Conservation (phyloP, 2,329 filamentous ascomycete genomes). For the Aspergillus luchuensis region DNA sequence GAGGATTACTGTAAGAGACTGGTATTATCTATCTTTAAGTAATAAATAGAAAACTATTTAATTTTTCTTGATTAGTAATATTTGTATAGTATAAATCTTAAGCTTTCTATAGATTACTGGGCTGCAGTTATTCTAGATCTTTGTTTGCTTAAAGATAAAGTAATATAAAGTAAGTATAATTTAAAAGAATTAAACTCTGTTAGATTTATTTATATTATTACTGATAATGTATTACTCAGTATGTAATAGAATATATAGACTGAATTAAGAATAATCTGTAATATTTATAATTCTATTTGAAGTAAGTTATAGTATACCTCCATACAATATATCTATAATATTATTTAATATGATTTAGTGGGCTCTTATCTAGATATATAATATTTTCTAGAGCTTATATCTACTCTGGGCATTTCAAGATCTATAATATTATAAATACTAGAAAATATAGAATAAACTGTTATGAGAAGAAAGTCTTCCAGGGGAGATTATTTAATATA, state of each 20-base stretch:
- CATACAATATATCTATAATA: conserved; percentile 46
- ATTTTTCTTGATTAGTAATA: conserved; percentile 71
- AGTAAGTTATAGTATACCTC: conserved; percentile 56
- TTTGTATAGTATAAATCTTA: conserved; percentile 68
- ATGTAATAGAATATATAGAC: conserved; percentile 68
- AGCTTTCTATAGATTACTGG: conserved; percentile 58
- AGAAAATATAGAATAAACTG: conserved; percentile 35
- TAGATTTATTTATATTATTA: too few species aligned
- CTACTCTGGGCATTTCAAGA: conserved; percentile 66
- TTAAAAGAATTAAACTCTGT: neutral
- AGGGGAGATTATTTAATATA: conserved; percentile 50
- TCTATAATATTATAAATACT: conserved; percentile 49
- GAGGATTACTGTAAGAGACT: conserved; percentile 40
- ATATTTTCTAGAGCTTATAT: conserved; percentile 51
- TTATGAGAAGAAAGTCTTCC: conserved; percentile 43
- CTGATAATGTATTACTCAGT: conserved; percentile 37
- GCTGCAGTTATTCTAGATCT: conserved; percentile 69
- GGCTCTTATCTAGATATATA: conserved; percentile 60
- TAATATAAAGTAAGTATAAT: conserved; percentile 62
- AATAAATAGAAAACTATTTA: conserved; percentile 60
- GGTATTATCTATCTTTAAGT: conserved; percentile 58
- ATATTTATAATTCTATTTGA: conserved; percentile 60
- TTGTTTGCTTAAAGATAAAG: conserved; percentile 65
- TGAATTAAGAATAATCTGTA: conserved; percentile 67
- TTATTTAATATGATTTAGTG: conserved; percentile 60